phyloP scores from a whole-genome alignment of 176 grass and related monocot genomes.

The Alopecurus myosuroides region DNA sequence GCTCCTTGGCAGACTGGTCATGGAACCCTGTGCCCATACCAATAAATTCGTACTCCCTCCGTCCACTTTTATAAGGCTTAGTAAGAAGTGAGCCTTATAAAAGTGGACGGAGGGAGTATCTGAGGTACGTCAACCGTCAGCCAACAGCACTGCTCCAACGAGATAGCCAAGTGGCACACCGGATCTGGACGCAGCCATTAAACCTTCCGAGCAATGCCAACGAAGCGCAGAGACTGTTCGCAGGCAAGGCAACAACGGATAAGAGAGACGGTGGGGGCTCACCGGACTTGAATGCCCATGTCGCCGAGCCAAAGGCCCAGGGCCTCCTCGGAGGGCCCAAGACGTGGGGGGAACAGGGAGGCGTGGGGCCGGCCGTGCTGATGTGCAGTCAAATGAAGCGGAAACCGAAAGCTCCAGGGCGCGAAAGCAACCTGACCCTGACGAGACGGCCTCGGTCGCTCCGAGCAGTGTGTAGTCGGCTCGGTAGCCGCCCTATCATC shows the following conservation, averaged over 20 bases:
- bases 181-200: slow-evolving; percentile 1
- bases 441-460: background rate
- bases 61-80: too few species aligned
- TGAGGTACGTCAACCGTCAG: background rate
- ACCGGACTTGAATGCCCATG: slow-evolving; percentile 20
- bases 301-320: slow-evolving; percentile 28
- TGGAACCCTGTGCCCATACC: too few species aligned
- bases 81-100: too few species aligned
- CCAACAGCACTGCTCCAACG: background rate
- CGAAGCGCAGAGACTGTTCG: slow-evolving; percentile 21
- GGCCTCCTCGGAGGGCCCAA: slow-evolving; percentile 23
- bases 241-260: slow-evolving; percentile 17
- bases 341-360: too few species aligned
- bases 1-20: background rate
- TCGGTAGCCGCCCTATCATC: slow-evolving; percentile 4
- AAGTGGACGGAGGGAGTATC: too few species aligned
- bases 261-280: background rate
- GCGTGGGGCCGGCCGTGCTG: slow-evolving; percentile 4
- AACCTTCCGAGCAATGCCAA: slow-evolving; percentile 25
- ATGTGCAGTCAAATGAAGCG: slow-evolving; percentile 14
- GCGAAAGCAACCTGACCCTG: slow-evolving; percentile 26
- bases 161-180: slow-evolving; percentile 11
- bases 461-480: background rate
- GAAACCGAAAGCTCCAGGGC: slow-evolving; percentile 22
- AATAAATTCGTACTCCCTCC: background rate